phyloP scores from a whole-genome alignment of 768 basidiomycete species.

The Lyophyllum shimeji region DNA sequence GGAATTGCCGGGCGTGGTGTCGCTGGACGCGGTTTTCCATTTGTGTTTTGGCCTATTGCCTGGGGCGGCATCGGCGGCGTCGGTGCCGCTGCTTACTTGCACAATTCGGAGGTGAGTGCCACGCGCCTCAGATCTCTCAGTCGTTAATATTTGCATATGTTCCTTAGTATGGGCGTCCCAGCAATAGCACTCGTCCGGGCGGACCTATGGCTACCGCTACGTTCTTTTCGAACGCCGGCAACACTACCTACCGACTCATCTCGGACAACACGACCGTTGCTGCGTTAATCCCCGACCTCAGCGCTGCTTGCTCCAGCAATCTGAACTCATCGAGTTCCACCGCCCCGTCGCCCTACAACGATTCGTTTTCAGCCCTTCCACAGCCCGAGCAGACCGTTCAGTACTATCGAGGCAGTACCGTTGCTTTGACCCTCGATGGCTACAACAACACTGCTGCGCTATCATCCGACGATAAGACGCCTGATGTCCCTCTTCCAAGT shows the following conservation, averaged over 20 bases:
- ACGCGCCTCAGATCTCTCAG: background rate
- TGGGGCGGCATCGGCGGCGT: slow-evolving; percentile 36
- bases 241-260: slow-evolving; percentile 41
- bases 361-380: slow-evolving; percentile 29
- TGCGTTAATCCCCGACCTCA: slow-evolving; percentile 36
- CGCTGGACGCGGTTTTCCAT: slow-evolving; percentile 46
- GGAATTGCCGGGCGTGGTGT: slow-evolving; percentile 40
- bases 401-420: slow-evolving; percentile 68
- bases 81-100: slow-evolving; percentile 20
- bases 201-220: slow-evolving; percentile 37
- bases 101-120: slow-evolving; percentile 37
- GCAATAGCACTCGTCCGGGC: slow-evolving; percentile 46
- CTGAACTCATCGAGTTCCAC: slow-evolving; percentile 23
- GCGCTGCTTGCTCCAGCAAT: slow-evolving; percentile 34
- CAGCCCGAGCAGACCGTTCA: slow-evolving; percentile 58
- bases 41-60: slow-evolving; percentile 55
- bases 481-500: slow-evolving; percentile 51
- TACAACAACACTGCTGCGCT: slow-evolving; percentile 64
- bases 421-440: slow-evolving; percentile 60
- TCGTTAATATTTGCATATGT: background rate
- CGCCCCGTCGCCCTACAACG: slow-evolving; percentile 27
- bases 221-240: slow-evolving; percentile 36
- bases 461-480: slow-evolving; percentile 37
- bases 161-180: slow-evolving; percentile 44
- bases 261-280: slow-evolving; percentile 46